Base-by-base conservation (phyloP, 2,329 filamentous ascomycete species). In the Phaeosphaeria sp. region DNA sequence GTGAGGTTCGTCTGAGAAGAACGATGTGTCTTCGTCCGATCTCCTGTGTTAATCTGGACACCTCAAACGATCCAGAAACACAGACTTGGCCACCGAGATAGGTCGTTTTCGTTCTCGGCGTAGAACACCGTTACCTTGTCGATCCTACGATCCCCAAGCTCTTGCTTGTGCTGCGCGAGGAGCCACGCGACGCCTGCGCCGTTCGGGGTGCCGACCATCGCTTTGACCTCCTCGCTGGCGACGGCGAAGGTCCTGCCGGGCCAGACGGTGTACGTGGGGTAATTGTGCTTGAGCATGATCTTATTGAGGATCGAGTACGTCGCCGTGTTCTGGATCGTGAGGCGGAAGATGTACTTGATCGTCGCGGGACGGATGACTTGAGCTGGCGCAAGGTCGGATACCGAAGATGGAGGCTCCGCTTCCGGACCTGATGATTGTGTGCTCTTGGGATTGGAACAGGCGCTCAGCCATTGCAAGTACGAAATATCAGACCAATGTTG, bases 401-500 rank as follows among this genome's bases (percentile, higher is more conserved):
- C 25, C 5, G 25, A 30, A 11, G 25, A 11, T 30, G 25, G 25
- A n/a, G n/a, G n/a, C n/a, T n/a, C n/a, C n/a, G n/a, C n/a, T n/a
- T 5, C 11, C 5, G 25, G 11, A 30, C 6, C 25, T 6, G 25
- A 11, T 11, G 25, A 30, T 30, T 30, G 25, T 30, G 25, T 33
- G 47, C 8, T 11, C 7, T 6, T 22, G 6, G 25, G 21, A 20
- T 5, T 20, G 30, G 17, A 30, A 42, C 8, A 50, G 2, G 51
- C 17, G 2, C 21, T 42, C 0, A 53, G 51, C 17, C 52, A 52
- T 42, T 64, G 61, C 2, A 66, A 36, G n/a, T 47, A 62, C 5
- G 61, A 57, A 39, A 64, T 39, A 22, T 64, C 61, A 17, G 59
- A 64, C 61, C 61, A 63, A 52, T 55, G 47, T 6, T 50, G 24